Conservation (phyloP, 805 yeast species). For the Saturnispora diversa region DNA sequence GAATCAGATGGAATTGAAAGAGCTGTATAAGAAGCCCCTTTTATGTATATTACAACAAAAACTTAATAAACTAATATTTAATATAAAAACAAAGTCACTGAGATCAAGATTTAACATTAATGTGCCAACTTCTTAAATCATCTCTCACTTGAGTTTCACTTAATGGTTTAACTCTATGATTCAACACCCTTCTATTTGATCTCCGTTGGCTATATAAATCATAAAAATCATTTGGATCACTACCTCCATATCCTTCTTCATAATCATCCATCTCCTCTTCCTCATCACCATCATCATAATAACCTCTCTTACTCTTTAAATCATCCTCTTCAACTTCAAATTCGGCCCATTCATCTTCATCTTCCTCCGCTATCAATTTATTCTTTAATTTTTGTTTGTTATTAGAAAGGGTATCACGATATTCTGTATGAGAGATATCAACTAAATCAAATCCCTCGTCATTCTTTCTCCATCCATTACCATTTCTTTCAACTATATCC, state of each 20-base stretch:
- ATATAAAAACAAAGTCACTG: too few species aligned
- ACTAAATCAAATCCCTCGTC: constrained; percentile 37
- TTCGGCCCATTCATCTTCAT: constrained; percentile 10
- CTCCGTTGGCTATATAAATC: neutral
- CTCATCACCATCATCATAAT: neutral
- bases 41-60: neutral
- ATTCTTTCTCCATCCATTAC: constrained; percentile 56
- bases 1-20: constrained; percentile 26
- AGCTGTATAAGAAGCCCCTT: constrained; percentile 11
- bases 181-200: neutral
- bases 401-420: constrained; percentile 9
- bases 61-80: neutral
- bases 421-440: constrained; percentile 28
- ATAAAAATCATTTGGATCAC: too few species aligned
- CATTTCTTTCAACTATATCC: constrained; percentile 60
- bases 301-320: neutral
- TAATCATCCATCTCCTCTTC: neutral
- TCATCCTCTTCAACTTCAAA: constrained; percentile 8
- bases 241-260: too few species aligned
- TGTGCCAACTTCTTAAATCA: constrained; percentile 37
- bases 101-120: constrained; percentile 12
- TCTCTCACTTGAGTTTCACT: constrained; percentile 29
- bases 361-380: neutral
- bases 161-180: constrained; percentile 19
- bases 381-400: neutral